phyloP scores from a whole-genome alignment of 352 stramenopile genomes.

The Pythium scleroteichum region DNA sequence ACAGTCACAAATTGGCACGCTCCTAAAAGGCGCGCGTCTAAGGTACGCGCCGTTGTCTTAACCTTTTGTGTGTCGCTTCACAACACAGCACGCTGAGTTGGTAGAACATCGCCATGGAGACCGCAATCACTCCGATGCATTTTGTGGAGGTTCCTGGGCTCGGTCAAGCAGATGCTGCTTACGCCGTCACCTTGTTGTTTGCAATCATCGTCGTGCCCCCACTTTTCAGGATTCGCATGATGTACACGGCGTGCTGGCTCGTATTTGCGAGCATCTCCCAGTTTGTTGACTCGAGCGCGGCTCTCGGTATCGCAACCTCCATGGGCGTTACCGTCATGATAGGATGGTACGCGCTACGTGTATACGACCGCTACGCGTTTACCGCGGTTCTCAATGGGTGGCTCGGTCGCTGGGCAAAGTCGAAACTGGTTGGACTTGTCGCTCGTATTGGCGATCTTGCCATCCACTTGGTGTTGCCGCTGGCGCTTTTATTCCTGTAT shows the following conservation, averaged over 20 bases:
- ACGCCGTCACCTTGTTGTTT: slow-evolving; percentile 61
- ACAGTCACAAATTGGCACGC: too few species aligned
- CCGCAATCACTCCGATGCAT: background rate
- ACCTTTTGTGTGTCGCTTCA: too few species aligned
- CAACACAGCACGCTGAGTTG: background rate
- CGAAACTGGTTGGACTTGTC: slow-evolving; percentile 49
- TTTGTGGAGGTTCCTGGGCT: slow-evolving; percentile 4
- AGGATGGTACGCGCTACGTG: slow-evolving; percentile 77
- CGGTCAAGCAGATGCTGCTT: slow-evolving; percentile 36
- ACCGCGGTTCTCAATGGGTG: slow-evolving; percentile 76
- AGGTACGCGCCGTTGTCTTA: too few species aligned
- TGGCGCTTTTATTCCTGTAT: slow-evolving; percentile 69
- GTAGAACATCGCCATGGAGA: background rate
- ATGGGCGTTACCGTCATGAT: slow-evolving; percentile 88
- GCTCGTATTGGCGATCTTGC: slow-evolving; percentile 56
- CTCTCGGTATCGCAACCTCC: slow-evolving; percentile 72
- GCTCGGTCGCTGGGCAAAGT: slow-evolving; percentile 69
- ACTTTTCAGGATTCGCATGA: slow-evolving; percentile 63
- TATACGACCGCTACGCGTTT: slow-evolving; percentile 79
- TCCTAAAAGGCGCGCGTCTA: too few species aligned
- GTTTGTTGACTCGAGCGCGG: slow-evolving; percentile 50
- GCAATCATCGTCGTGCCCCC: slow-evolving; percentile 58
- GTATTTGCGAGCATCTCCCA: slow-evolving; percentile 56
- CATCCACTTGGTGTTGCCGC: slow-evolving; percentile 65
- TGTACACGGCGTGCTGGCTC: slow-evolving; percentile 84